Base-by-base conservation (phyloP, 306 rosid species). In the Clitoria ternatea region DNA sequence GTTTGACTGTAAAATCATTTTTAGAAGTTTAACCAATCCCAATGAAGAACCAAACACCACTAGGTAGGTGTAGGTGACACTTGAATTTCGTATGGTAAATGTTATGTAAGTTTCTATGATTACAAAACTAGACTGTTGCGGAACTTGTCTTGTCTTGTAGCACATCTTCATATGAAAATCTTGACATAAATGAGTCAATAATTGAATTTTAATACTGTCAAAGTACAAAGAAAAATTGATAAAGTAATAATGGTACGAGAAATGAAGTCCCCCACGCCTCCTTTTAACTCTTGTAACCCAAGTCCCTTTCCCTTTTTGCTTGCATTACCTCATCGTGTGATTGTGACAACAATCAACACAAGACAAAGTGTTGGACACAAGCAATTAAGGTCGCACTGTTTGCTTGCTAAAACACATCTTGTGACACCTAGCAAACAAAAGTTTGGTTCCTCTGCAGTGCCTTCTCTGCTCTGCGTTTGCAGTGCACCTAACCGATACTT, bases 311-410 rank as follows among this genome's bases (percentile, higher is more conserved):
- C 26, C 73, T 69, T 42, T 77, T 81, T 50, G 61, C 70, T 73
- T 81, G 70, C 82, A 77, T n/a, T n/a, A 77, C 63, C 68, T 48
- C 80, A 77, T 54, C 47, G 73, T 69, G 72, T 69, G 78, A 74
- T 66, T 29, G 80, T 57, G 80, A 78, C 86, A 73, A 69, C 75
- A 69, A 48, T 71, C 80, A 72, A 55, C 60, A 67, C 79, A 72
- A 55, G 53, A 67, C 79, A 52, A 77, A 62, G 75, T 73, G 66
- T 82, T 82, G 77, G 73, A 77, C 80, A 62, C 71, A 82, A 82
- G 83, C 80, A 79, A 82, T 74, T 36, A 15, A 77, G 75, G 72
- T 61, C 69, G 70, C 72, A 79, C 83, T 71, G 78, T 57, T 73
- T 74, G 79, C 43, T 72, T 69, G 36, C 70, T 55, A 68, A 73